Percentiles rank a stretch among this genome's conserved stretches.
phyloP scores from a whole-genome alignment of 83 land plant genomes.

The Picea mariana region DNA sequence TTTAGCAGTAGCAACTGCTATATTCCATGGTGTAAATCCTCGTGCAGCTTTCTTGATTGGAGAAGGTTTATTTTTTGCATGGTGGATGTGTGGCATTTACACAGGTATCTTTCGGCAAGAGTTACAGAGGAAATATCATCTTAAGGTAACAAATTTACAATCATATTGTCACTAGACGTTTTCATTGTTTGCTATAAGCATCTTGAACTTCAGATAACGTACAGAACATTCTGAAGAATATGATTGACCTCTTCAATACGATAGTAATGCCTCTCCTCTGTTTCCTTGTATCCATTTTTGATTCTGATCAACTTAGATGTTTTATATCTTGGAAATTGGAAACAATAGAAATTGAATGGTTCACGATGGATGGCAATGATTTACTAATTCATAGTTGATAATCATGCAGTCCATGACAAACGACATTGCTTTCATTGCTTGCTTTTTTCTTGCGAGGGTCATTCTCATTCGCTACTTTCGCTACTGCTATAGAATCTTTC shows the following conservation, averaged over 20 bases:
- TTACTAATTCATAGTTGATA: neutral
- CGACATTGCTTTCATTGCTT: neutral
- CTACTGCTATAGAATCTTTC: neutral
- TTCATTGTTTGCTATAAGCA: too few species aligned
- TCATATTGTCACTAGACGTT: neutral
- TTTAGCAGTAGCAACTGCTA: conserved; percentile 66
- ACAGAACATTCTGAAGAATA: too few species aligned
- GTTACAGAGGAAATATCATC: conserved; percentile 90
- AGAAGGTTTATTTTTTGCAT: conserved; percentile 81
- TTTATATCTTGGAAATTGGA: neutral
- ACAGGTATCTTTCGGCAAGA: conserved; percentile 82
- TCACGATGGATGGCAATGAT: neutral
- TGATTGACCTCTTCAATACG: too few species aligned
- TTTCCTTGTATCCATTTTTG: neutral
- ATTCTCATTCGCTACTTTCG: neutral
- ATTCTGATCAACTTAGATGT: neutral
- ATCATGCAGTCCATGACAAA: too few species aligned
- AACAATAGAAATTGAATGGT: too few species aligned
- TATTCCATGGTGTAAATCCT: conserved; percentile 77
- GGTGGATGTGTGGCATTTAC: conserved; percentile 99
- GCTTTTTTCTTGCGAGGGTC: conserved; percentile 3
- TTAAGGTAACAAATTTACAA: conserved; percentile 53
- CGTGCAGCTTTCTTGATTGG: conserved; percentile 64
- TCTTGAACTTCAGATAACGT: too few species aligned
- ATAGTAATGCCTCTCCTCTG: too few species aligned